phyloP scores from a whole-genome alignment of 108 stramenopile genomes.

The Poteriospumella lacustris region DNA sequence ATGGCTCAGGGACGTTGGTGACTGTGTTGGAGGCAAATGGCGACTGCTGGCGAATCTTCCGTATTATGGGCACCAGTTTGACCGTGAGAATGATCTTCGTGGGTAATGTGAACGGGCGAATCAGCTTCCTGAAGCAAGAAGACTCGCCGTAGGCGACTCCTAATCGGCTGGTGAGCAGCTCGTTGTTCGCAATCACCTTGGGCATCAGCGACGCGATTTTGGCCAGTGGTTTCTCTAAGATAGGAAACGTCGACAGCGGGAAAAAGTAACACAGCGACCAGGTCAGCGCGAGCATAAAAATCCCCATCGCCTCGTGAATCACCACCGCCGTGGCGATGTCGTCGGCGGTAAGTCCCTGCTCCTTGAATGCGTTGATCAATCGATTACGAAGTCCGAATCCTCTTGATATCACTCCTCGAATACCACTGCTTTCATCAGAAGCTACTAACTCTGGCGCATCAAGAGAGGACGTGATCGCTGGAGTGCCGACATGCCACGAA shows the following conservation, averaged over 20 bases:
- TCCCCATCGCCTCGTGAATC: slow-evolving; percentile 1
- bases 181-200: neutral
- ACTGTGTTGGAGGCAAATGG: no score
- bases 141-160: neutral
- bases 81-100: neutral
- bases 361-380: no score
- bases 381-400: no score
- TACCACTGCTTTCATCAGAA: no score
- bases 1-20: no score
- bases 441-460: no score
- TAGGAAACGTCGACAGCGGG: neutral
- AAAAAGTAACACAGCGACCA: neutral
- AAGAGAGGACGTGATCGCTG: no score
- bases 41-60: no score
- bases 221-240: neutral
- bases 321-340: neutral
- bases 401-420: no score
- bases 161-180: neutral
- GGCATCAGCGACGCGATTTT: neutral
- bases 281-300: neutral
- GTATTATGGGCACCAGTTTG: no score
- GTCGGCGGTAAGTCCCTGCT: neutral
- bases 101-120: slow-evolving; percentile 1
- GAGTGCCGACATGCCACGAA: no score
- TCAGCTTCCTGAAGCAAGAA: slow-evolving; percentile 4